Evolutionary conservation across 2,329 filamentous ascomycete species (phyloP).

Genomic region (Xylaria polymorpha): DNA sequence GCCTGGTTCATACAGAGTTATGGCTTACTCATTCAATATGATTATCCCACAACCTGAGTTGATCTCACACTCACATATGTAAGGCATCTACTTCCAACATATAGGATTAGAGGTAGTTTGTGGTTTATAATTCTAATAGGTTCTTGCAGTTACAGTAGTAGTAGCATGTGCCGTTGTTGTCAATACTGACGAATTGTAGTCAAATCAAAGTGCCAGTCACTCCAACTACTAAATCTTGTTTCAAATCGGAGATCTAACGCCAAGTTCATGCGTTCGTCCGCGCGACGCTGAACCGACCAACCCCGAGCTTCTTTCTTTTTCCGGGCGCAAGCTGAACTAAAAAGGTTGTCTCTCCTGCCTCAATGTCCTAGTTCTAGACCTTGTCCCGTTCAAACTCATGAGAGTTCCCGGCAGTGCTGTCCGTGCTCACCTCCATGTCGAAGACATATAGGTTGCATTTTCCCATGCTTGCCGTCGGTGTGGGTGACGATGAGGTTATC

Average conservation of each 20-base stretch:
- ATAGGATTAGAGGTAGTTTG: background rate
- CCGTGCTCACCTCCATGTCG: conserved; percentile 18
- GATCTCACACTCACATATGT: background rate
- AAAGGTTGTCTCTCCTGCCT: background rate
- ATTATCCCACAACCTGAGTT: background rate
- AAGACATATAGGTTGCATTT: conserved; percentile 16
- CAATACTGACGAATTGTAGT: background rate
- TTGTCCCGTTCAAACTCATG: background rate
- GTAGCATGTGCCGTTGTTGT: background rate
- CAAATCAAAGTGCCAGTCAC: background rate
- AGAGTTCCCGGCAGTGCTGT: background rate
- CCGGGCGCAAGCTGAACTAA: conserved; percentile 10
- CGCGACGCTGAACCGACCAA: background rate
- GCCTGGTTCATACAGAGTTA: background rate
- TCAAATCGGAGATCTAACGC: conserved; percentile 28
- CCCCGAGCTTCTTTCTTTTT: background rate
- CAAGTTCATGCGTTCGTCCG: conserved; percentile 31
- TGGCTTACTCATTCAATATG: background rate
- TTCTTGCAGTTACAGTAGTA: background rate
- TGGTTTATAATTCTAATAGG: background rate
- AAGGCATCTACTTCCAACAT: background rate
- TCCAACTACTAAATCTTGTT: conserved; percentile 11
- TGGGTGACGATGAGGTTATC: conserved; percentile 16
- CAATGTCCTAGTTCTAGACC: background rate
- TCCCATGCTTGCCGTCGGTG: conserved; percentile 23